Evolutionary conservation across 116 monocot genomes (phyloP).

Genomic region (Posidonia oceanica): DNA sequence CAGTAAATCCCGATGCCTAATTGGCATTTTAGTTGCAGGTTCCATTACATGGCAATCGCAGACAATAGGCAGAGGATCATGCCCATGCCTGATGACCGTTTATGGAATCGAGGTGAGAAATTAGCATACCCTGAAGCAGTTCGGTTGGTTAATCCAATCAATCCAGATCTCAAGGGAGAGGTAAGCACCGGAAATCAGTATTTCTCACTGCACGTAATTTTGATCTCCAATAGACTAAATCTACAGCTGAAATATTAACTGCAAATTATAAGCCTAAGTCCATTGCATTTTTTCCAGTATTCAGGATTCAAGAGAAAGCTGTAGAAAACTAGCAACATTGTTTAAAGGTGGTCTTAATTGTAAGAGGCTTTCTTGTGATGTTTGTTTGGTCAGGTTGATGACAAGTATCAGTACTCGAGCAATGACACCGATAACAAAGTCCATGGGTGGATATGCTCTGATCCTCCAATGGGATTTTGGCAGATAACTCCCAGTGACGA

Average conservation of each 20-base stretch:
- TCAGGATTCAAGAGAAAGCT: no score
- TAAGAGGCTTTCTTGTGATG: neutral
- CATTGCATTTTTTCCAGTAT: no score
- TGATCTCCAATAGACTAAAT: neutral
- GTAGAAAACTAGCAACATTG: no score
- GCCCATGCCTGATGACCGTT: slow-evolving; percentile 41
- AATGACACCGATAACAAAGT: slow-evolving; percentile 79
- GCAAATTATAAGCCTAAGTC: no score
- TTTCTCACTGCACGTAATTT: neutral
- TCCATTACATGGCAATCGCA: slow-evolving; percentile 35
- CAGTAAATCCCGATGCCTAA: neutral
- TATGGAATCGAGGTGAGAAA: slow-evolving; percentile 10
- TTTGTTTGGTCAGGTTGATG: slow-evolving; percentile 54
- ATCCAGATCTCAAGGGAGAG: slow-evolving; percentile 23
- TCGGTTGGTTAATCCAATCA: slow-evolving; percentile 14
- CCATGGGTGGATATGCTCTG: slow-evolving; percentile 81
- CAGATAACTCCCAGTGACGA: slow-evolving; percentile 88
- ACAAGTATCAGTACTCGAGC: slow-evolving; percentile 85
- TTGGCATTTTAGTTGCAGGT: slow-evolving; percentile 14
- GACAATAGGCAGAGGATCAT: slow-evolving; percentile 41
- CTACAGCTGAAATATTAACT: neutral
- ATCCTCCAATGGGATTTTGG: slow-evolving; percentile 89
- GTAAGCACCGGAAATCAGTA: slow-evolving; percentile 2
- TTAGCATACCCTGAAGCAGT: slow-evolving; percentile 31
- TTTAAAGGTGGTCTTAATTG: no score